Percentiles rank a stretch among this genome's conserved stretches.
Evolutionary conservation across 1,284 basidiomycete species (phyloP).

Genomic region (Austropuccinia psidii): DNA sequence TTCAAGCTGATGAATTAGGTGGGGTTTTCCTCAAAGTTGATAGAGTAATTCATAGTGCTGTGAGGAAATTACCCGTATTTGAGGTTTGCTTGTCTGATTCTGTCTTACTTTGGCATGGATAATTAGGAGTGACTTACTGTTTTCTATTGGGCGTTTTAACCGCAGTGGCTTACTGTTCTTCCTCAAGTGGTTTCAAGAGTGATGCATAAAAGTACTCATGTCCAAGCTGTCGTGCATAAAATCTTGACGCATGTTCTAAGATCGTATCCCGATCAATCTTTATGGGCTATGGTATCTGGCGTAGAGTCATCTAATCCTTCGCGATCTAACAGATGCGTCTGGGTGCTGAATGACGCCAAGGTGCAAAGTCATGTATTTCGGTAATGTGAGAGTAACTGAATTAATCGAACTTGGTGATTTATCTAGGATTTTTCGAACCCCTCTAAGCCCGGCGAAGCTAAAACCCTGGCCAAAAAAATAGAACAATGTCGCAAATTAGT

Average conservation of each 20-base stretch:
- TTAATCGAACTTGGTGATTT: not conserved
- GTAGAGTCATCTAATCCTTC: conserved; percentile 70
- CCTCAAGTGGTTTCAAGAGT: conserved; percentile 95
- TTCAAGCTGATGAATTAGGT: conserved; percentile 58
- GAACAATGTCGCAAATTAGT: conserved; percentile 58
- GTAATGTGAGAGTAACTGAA: not conserved
- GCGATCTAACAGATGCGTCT: conserved; percentile 59
- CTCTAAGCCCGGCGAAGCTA: conserved; percentile 41
- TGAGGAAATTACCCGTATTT: conserved; percentile 62
- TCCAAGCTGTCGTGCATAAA: conserved; percentile 60
- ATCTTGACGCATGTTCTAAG: conserved; percentile 69
- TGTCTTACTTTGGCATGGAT: not conserved
- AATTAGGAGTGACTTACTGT: conserved; percentile 33
- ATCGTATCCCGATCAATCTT: conserved; percentile 79
- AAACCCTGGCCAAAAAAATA: conserved; percentile 48
- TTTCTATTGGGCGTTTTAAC: conserved; percentile 13
- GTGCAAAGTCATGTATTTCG: conserved; percentile 51
- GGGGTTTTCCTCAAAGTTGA: conserved; percentile 46
- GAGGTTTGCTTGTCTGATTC: conserved; percentile 54
- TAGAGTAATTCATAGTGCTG: conserved; percentile 49
- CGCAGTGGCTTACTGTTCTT: conserved; percentile 88
- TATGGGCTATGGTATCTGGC: conserved; percentile 88
- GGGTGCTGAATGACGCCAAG: conserved; percentile 61
- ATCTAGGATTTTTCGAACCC: conserved; percentile 50
- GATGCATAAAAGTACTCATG: conserved; percentile 64